Evolutionary conservation across 2,329 filamentous ascomycete genomes (phyloP).

Genomic region (Phoma herbarum): DNA sequence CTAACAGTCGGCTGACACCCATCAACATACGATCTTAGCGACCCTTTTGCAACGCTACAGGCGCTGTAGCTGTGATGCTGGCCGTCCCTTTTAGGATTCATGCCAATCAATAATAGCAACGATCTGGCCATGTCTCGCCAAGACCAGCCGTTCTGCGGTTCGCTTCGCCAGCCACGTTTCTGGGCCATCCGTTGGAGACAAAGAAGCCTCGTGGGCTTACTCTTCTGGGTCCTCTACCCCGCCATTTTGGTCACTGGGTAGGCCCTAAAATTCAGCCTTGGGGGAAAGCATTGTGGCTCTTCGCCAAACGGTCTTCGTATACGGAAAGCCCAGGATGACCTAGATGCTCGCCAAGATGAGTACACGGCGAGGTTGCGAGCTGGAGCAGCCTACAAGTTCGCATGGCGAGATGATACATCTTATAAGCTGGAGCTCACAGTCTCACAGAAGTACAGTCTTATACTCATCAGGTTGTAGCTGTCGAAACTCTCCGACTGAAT

Average conservation of each 20-base stretch:
- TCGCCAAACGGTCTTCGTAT: slow-evolving; percentile 1
- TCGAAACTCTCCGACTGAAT: neutral
- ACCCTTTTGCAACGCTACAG: neutral
- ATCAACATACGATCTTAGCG: neutral
- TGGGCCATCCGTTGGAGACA: slow-evolving; percentile 1
- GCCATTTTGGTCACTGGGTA: neutral
- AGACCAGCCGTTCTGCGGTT: neutral
- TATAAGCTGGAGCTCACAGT: neutral
- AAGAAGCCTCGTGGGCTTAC: neutral
- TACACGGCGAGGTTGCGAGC: slow-evolving; percentile 13
- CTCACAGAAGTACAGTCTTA: neutral
- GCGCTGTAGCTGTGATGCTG: neutral
- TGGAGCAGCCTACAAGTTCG: slow-evolving; percentile 9
- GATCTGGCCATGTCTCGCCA: slow-evolving; percentile 3
- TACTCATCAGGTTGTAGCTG: too few relatives aligned
- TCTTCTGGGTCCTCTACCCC: neutral
- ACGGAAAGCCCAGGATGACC: slow-evolving; percentile 1
- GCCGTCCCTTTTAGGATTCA: neutral
- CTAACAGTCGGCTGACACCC: neutral
- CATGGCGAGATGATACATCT: neutral
- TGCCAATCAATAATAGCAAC: slow-evolving; percentile 3
- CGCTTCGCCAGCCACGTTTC: slow-evolving; percentile 8
- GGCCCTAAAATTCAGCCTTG: neutral
- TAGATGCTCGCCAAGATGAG: slow-evolving; percentile 9
- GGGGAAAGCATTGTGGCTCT: slow-evolving; percentile 2